Base-by-base conservation (phyloP, 1,139 yeast species). In the Pneumocystis jirovecii region DNA sequence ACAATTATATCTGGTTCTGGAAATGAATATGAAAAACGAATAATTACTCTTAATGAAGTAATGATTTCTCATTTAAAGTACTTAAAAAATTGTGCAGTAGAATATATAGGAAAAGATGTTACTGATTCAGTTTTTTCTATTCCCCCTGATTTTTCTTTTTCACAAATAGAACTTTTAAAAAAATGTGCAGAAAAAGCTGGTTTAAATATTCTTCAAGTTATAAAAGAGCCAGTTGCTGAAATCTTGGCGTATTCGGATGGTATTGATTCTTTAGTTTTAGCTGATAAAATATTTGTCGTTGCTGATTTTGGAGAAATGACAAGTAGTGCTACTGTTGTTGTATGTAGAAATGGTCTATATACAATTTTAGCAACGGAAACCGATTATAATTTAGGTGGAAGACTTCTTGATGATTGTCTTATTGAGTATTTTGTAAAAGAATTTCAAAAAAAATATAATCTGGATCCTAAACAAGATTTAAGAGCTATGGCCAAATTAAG, bases 271-370 rank as follows among this genome's bases (percentile, higher is more conserved):
- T 25, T 10, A 50, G 73, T 80, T 63, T 68, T 69, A 61, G 69
- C 71, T 61, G 97, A 93, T 77, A 88, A 86, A 78, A 79, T 89
- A 68, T 89, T 86, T 72, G 95, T 89, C 65, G 96, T 95, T 71
- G 95, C 96, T 64, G 98, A 93, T 77, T 88, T 93, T 73, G 99
- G 98, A 76, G 97, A 97, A 75, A 83, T 90, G 72, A 85, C 98
- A 79, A 86, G 96, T 60, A 98, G 93, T 75, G 97, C 93, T 69
- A 96, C 98, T 66, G 93, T 95, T 65, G 81, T 93, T 73, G 84
- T 97, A 62, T 89, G 86, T 68, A 86, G 97, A 80, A 96, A 96
- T 69, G 98, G 98, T 73, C 84, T 91, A 70, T 82, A 89, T 78
- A 93, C 98, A 67, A 81, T 90, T 64, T 81, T 93, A 72, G 86